These are phyloP conservation scores for Nitzschia sp. DNA, from an alignment of 108 stramenopile genomes.

Conservation along the genomic window DNA sequence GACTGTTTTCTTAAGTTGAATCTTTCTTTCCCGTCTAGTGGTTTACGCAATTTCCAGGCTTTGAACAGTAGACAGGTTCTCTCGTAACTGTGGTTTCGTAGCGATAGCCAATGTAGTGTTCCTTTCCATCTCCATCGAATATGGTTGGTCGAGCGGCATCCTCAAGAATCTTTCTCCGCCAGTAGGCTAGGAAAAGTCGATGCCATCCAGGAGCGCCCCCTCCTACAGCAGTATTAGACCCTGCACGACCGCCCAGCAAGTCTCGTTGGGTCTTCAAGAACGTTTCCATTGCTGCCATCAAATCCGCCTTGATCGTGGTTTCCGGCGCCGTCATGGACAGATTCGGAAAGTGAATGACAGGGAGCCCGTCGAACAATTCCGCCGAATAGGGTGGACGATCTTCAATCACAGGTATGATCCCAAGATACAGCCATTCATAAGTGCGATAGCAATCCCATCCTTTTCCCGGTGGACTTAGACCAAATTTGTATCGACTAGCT, in stretches of 20 bases:
- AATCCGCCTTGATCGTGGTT: not conserved
- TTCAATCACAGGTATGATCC: conserved; percentile 34
- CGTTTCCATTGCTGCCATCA: not conserved
- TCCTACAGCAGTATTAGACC: too few relatives aligned
- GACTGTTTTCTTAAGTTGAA: too few relatives aligned
- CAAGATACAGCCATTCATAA: conserved; percentile 31
- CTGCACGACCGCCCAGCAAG: not conserved
- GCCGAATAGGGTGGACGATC: not conserved
- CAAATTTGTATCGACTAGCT: conserved; percentile 19
- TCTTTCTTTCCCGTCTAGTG: too few relatives aligned
- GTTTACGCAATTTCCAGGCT: not conserved
- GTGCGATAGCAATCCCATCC: conserved; percentile 38
- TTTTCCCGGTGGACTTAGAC: conserved; percentile 27
- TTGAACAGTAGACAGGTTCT: not conserved
- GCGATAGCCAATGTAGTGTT: not conserved
- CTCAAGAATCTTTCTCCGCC: not conserved
- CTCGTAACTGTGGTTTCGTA: not conserved
- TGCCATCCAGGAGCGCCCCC: not conserved
- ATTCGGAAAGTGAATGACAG: conserved; percentile 24
- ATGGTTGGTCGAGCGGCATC: conserved; percentile 4
- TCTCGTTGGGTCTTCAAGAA: not conserved
- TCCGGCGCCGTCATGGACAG: not conserved
- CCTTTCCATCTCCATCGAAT: not conserved
- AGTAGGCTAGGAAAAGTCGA: not conserved
- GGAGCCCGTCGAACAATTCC: conserved; percentile 25